A percentile compares a stretch with the other conserved stretches of the same genome.
These are phyloP conservation scores for Stromatinia cepivora DNA, from an alignment of 2,329 filamentous ascomycete species.

Conservation along the genomic window DNA sequence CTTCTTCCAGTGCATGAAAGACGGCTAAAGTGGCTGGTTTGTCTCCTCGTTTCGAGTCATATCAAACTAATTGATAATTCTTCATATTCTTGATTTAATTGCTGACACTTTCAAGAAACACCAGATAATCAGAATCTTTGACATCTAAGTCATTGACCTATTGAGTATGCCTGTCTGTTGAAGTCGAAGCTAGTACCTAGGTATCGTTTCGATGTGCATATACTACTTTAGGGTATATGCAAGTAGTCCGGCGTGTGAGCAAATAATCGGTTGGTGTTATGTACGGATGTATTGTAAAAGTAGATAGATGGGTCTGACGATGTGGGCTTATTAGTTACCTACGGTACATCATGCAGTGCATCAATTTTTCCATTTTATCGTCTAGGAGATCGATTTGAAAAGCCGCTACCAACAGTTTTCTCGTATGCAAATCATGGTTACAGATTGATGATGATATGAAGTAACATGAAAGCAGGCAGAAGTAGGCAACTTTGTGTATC, in stretches of 20 bases:
- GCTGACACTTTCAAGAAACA: background rate
- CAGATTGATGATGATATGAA: background rate
- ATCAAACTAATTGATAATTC: background rate
- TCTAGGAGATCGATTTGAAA: slow-evolving; percentile 11
- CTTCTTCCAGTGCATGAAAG: slow-evolving; percentile 14
- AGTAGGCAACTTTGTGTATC: slow-evolving; percentile 16
- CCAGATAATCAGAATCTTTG: background rate
- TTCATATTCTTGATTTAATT: background rate
- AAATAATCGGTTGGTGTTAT: slow-evolving; percentile 18
- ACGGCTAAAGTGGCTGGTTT: slow-evolving; percentile 14
- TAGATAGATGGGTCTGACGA: slow-evolving; percentile 11
- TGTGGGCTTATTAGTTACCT: slow-evolving; percentile 2
- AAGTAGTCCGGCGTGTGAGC: slow-evolving; percentile 7
- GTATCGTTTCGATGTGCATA: slow-evolving; percentile 16
- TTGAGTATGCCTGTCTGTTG: background rate
- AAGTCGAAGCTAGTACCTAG: background rate
- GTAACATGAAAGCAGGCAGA: slow-evolving; percentile 17
- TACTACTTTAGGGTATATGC: slow-evolving; percentile 9
- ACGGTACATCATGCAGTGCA: slow-evolving; percentile 15
- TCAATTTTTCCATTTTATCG: slow-evolving; percentile 10
- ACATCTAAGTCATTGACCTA: slow-evolving; percentile 10
- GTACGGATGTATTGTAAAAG: slow-evolving; percentile 11
- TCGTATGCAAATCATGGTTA: slow-evolving; percentile 2
- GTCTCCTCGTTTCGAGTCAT: background rate
- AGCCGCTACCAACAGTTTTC: slow-evolving; percentile 10